Evolutionary conservation across 225 moss, liverwort and hornwort species (phyloP), one percentile per base, ranked within the genome.

Genomic region (Marchantia paleacea): DNA sequence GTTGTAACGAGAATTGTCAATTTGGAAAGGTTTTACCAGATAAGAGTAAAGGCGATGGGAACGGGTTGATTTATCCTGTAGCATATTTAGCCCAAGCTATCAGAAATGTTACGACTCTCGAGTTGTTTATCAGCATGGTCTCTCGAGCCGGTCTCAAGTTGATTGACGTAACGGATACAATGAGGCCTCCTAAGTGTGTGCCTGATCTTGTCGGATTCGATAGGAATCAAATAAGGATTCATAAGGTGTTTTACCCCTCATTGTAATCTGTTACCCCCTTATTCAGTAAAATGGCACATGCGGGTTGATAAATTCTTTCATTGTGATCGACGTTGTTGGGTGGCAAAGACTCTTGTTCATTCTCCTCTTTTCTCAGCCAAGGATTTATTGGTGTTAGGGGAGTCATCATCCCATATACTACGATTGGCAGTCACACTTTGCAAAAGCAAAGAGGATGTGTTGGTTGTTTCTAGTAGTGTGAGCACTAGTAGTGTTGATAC

Each of bases 61-160:
- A 69, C 70, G 71, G 57, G 15, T 71, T 18, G 55, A 47, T 47
- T 50, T 18, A 52, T 83, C 91, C 92, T 68, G 91, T 94, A 57
- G 96, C 96, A 20, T 96, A 91, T 54, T 47, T 96, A 53, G 90
- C 94, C n/a, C 80, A 91, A 77, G 91, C 91, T 71, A 76, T 94
- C 12, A 88, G 96, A 69, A 96, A 94, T 81, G 85, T 92, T 66
- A 90, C 85, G 12, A 91, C 88, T 20, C 86, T 92, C 0, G 9
- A 89, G 20, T 87, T 86, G 73, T 96, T 89, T 78, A 76, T 91
- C 29, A 87, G 85, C 64, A 83, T 90, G 8, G 90, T 90, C 53
- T 78, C 80, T 73, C 81, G 75, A 61, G 86, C 88, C 12, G 91
- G 91, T 0, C 79, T 96, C 68, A 78, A 85, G 78, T 89, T 96